Conservation (phyloP, 345 rosid species). For the Syzygium oleosum region DNA sequence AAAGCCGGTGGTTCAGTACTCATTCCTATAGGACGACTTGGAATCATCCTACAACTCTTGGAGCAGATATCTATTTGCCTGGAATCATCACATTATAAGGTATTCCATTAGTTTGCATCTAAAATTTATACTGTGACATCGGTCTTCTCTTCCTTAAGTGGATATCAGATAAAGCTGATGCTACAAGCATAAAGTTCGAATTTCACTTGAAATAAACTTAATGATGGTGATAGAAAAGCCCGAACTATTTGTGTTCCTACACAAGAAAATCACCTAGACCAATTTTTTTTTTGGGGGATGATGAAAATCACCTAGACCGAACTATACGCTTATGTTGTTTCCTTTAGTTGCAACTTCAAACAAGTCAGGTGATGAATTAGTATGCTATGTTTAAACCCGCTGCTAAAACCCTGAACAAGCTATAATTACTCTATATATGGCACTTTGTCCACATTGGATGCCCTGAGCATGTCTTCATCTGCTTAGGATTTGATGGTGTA, state of each 20-base stretch:
- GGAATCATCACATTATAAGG: slow-evolving; percentile 46
- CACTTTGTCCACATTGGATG: neutral
- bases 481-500: neutral
- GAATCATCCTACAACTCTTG: slow-evolving; percentile 54
- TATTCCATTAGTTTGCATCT: slow-evolving; percentile 4
- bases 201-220: neutral
- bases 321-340: neutral
- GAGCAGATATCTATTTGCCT: slow-evolving; percentile 45
- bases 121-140: neutral
- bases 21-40: slow-evolving; percentile 45
- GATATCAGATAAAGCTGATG: neutral
- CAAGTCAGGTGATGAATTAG: neutral
- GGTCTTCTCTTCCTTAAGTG: neutral
- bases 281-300: neutral
- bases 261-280: neutral
- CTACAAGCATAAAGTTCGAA: neutral
- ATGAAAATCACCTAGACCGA: neutral
- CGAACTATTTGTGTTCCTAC: neutral
- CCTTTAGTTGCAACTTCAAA: neutral
- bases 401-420: neutral
- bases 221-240: neutral
- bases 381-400: neutral
- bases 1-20: slow-evolving; percentile 76
- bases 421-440: neutral
- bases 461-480: neutral